A percentile compares a stretch with the other conserved stretches of the same genome.
phyloP scores from a whole-genome alignment of 2,329 filamentous ascomycete genomes.

The Colletotrichum australisinense region DNA sequence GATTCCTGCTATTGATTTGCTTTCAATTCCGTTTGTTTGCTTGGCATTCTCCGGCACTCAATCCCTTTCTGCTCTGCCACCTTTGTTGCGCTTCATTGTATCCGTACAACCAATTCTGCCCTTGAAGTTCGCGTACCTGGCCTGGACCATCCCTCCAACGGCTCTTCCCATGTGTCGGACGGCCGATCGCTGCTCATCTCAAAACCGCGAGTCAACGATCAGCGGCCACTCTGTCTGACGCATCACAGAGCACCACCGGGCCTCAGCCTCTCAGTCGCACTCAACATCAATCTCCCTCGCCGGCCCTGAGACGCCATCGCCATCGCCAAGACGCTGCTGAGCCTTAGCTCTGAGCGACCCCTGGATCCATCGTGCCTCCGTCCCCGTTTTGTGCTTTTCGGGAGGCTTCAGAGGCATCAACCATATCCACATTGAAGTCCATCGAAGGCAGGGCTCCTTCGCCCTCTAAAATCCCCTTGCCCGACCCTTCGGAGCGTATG shows the following conservation, averaged over 20 bases:
- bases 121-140: not conserved
- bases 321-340: slow-evolving; percentile 31
- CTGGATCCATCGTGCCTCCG: slow-evolving; percentile 11
- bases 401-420: no score
- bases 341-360: slow-evolving; percentile 30
- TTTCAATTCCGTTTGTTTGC: not conserved
- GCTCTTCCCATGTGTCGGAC: not conserved
- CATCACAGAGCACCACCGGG: not conserved
- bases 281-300: slow-evolving; percentile 2
- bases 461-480: not conserved
- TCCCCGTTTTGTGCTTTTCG: not conserved
- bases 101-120: not conserved
- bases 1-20: not conserved
- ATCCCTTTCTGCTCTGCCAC: not conserved
- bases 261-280: not conserved
- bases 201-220: slow-evolving; percentile 5
- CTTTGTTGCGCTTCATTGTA: slow-evolving; percentile 10
- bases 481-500: not conserved
- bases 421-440: slow-evolving; percentile 11
- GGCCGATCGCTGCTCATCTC: not conserved
- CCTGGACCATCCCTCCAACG: not conserved
- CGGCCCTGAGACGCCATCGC: slow-evolving; percentile 24
- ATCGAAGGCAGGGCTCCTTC: not conserved
- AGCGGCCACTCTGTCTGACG: not conserved
- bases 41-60: slow-evolving; percentile 1